phyloP scores from a whole-genome alignment of 1,284 basidiomycete genomes.

The Cutaneotrichosporon cutaneum region DNA sequence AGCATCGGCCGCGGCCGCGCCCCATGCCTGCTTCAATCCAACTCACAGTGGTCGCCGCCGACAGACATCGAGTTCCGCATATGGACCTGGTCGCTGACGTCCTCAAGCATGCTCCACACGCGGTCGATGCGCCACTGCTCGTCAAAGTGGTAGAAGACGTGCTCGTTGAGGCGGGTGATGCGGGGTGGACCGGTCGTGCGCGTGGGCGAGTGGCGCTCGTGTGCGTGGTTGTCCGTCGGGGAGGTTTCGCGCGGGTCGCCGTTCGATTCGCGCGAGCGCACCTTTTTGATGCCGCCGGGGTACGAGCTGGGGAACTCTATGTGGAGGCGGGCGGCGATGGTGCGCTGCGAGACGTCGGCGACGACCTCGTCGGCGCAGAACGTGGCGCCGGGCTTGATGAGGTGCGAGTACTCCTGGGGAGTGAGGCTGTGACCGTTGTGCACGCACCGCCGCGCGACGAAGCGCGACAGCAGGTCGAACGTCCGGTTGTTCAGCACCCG shows the following conservation, averaged over 20 bases:
- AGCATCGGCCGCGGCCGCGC: too few species aligned
- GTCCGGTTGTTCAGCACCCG: slow-evolving; percentile 21
- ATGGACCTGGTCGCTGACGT: neutral
- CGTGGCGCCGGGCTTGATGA: slow-evolving; percentile 13
- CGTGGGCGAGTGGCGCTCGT: slow-evolving; percentile 2
- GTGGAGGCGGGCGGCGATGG: slow-evolving; percentile 15
- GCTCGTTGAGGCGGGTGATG: slow-evolving; percentile 10
- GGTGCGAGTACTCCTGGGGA: neutral
- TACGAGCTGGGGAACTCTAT: slow-evolving; percentile 14
- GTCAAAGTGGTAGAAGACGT: slow-evolving; percentile 23
- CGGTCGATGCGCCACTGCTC: slow-evolving; percentile 20
- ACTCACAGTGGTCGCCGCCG: neutral
- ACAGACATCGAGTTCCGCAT: neutral
- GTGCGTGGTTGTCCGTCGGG: neutral
- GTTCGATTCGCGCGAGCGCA: too few species aligned
- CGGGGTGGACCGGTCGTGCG: slow-evolving; percentile 4
- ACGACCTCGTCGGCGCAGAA: slow-evolving; percentile 17
- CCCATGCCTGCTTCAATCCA: neutral
- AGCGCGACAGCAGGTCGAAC: slow-evolving; percentile 14
- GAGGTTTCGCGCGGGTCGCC: neutral
- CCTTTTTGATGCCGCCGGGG: too few species aligned
- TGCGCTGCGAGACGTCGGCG: slow-evolving; percentile 15
- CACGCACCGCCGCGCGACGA: slow-evolving; percentile 10
- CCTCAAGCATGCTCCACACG: slow-evolving; percentile 16
- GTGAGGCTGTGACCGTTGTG: slow-evolving; percentile 12